Conservation (phyloP, 495 filamentous ascomycete genomes). For the Podospora pseudoanserina region DNA sequence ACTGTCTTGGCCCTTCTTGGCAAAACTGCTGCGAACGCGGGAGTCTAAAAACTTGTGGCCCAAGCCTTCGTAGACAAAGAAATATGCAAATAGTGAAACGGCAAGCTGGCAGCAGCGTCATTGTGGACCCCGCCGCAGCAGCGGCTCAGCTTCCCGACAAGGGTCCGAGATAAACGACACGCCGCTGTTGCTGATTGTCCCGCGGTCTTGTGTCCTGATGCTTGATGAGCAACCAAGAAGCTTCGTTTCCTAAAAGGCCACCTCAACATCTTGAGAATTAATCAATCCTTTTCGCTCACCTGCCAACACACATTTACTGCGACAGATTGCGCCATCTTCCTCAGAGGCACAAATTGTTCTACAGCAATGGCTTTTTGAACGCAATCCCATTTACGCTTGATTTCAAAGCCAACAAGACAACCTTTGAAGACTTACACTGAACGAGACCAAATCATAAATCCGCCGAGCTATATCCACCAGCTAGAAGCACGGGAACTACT, state of each 20-base stretch:
- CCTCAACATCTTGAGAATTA: slow-evolving; percentile 21
- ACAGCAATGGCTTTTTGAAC: not conserved
- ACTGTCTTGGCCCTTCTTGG: too few relatives aligned
- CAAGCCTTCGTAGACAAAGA: too few relatives aligned
- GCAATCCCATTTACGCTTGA: not conserved
- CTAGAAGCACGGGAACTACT: not conserved
- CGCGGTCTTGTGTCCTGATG: not conserved
- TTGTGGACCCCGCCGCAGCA: not conserved
- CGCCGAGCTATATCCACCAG: not conserved
- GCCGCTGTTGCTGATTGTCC: not conserved
- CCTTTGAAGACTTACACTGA: not conserved
- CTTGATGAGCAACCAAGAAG: not conserved
- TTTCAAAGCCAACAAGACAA: not conserved
- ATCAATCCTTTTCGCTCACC: not conserved
- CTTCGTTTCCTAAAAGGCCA: slow-evolving; percentile 15
- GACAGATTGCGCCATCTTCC: not conserved
- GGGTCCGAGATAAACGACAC: slow-evolving; percentile 10
- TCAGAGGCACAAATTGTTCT: not conserved
- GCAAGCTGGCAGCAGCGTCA: not conserved
- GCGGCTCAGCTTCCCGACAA: slow-evolving; percentile 6
- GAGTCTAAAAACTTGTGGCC: too few relatives aligned
- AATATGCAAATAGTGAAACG: not conserved
- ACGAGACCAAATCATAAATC: not conserved
- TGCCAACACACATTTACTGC: not conserved
- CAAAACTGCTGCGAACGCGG: too few relatives aligned